Base-by-base conservation (phyloP, 176 grass and related monocot genomes). In the Aegilops sharonensis region DNA sequence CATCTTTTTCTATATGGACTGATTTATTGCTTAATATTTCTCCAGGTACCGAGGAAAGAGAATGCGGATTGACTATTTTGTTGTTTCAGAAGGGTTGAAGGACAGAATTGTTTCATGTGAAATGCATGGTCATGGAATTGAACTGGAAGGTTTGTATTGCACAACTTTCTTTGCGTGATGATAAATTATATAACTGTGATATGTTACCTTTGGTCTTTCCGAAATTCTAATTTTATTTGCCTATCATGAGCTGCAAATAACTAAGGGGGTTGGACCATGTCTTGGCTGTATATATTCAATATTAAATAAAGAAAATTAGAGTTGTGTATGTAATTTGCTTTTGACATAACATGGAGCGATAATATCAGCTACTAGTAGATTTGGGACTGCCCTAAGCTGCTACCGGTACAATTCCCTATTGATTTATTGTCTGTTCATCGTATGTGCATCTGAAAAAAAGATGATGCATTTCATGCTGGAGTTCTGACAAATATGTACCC, bases 51-150 rank as follows among this genome's bases (percentile, higher is more conserved):
- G 96, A 79, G 93, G 92, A 69, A 95, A 95, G 87, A 92, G 88
- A 98, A 95, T 98, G 96, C 87, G 92, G 56, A 95, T 98, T 32
- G 96, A 98, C 78, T 95, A 98, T 92, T 98, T 98, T 83, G 21
- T 91, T 81, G 79, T 95, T 79, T 92, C 93, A 75, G 93, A 92
- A 79, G 36, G 43, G 31, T 77, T 95, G 37, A 95, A 92, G 78
- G 90, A 94, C n/a, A 84, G 35, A 84, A 95, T 95, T 78, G 23
- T 78, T 88, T 79, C 88, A 72, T 95, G 96, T 75, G 83, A 95
- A 84, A 95, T 98, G 82, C 92, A 94, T 79, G 96, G 93, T 5
- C 92, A 71, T 90, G 96, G 96, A 83, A 98, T 95, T 81, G 93
- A 98, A 89, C 79, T 90, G 70, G 93, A 98, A 95, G 96, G 96